Percentiles rank a stretch among this genome's conserved stretches.
These are phyloP conservation scores for Geotrichum siamense DNA, from an alignment of 1,139 yeast genomes.

Conservation along the genomic window DNA sequence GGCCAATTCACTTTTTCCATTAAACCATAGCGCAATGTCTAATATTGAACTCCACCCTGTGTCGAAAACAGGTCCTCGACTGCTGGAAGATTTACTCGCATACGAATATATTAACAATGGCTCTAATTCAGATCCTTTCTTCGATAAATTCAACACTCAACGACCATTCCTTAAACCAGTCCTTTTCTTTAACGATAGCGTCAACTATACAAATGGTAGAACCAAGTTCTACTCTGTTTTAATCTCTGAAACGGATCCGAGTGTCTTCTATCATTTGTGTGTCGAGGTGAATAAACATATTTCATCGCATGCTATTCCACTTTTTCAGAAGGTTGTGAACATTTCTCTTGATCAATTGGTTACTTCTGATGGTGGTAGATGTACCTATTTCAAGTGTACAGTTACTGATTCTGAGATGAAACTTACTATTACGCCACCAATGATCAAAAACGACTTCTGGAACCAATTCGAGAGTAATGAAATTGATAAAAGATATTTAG, in stretches of 20 bases:
- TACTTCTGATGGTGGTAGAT: neutral
- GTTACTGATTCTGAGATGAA: conserved; percentile 21
- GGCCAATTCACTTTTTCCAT: no score
- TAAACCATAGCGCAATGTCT: no score
- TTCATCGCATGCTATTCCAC: no score
- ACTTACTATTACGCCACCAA: conserved; percentile 26
- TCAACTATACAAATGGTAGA: neutral
- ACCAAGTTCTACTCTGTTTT: neutral
- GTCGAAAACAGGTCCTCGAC: conserved; percentile 22
- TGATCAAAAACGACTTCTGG: conserved; percentile 23
- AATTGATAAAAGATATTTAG: conserved; percentile 24
- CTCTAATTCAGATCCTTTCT: conserved; percentile 13
- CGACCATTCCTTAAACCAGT: conserved; percentile 2
- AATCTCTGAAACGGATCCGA: neutral
- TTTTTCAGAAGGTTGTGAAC: no score
- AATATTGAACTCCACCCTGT: neutral
- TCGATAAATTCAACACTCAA: neutral
- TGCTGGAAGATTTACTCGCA: conserved; percentile 28
- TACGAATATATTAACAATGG: conserved; percentile 19
- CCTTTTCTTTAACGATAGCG: neutral
- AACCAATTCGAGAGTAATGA: conserved; percentile 22
- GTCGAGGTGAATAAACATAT: no score
- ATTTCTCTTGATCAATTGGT: neutral
- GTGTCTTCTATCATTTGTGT: no score
- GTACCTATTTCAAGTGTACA: conserved; percentile 19